Conservation (phyloP, 2,329 filamentous ascomycete species). For the Alternaria triticimaculans region DNA sequence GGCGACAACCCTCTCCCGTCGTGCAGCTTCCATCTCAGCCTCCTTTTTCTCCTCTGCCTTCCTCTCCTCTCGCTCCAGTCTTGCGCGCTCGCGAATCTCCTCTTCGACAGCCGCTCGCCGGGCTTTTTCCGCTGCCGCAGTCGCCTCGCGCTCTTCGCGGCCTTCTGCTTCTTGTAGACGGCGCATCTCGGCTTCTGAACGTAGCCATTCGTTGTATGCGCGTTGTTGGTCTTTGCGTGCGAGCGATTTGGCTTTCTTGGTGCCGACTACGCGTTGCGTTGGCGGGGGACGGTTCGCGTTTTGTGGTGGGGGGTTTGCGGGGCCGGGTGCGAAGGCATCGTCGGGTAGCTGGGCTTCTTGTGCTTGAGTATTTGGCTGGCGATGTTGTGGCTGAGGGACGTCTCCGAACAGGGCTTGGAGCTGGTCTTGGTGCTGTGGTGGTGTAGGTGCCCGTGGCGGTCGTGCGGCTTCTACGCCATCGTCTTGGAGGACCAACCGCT, state of each 20-base stretch:
- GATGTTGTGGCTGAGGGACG: conserved; percentile 2
- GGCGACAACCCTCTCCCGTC: conserved; percentile 39
- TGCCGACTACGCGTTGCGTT: conserved; percentile 50
- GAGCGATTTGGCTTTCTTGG: conserved; percentile 59
- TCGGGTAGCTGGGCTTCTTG: not conserved
- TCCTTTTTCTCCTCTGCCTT: conserved; percentile 48
- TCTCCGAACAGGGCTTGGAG: conserved; percentile 12
- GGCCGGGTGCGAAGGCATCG: conserved; percentile 37
- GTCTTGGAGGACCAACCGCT: conserved; percentile 32
- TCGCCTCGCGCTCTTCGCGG: conserved; percentile 54
- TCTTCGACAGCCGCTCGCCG: conserved; percentile 51
- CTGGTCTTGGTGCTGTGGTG: conserved; percentile 25
- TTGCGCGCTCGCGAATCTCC: conserved; percentile 50
- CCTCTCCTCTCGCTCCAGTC: conserved; percentile 49
- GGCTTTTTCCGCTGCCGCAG: conserved; percentile 49
- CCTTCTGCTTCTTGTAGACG: conserved; percentile 52
- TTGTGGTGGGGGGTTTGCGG: conserved; percentile 33
- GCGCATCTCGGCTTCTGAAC: conserved; percentile 56
- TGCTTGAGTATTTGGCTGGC: not conserved
- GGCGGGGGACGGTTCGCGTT: conserved; percentile 26
- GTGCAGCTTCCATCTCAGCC: conserved; percentile 43
- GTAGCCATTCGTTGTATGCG: conserved; percentile 58
- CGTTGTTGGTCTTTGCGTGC: conserved; percentile 53
- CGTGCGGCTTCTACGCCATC: conserved; percentile 18
- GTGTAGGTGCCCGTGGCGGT: conserved; percentile 34